Base-by-base conservation (phyloP, 768 basidiomycete genomes). In the Russula brevipes region DNA sequence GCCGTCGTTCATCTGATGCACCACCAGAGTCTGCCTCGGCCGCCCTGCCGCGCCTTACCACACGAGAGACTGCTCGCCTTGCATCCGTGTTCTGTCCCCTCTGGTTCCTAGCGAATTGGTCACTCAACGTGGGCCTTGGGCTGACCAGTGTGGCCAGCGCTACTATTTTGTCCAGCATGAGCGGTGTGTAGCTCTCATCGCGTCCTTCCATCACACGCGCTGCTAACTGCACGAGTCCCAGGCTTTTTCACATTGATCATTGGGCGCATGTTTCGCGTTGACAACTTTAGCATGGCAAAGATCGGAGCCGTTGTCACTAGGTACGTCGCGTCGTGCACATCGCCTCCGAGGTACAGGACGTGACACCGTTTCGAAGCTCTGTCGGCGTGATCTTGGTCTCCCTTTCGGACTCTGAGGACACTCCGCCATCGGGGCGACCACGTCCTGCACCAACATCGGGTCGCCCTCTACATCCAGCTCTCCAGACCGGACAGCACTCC, bases 81-180 rank as follows among this genome's bases (percentile, higher is more conserved):
- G 92, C 96, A 4, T 76, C 84, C 5, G 74, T 80, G 55, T 98
- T 98, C 74, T 93, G 89, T 73, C 80, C 91, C 61, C 77, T 96
- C 41, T 99, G 95, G 93, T 97, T 99, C 70, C 78, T 86, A 42
- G 96, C 96, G 12, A 98, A 98, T 71, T 98, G 94, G 92, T 74
- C 85, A 11, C 77, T 96, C 36, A 97, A 95, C 71, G 87, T 86
- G 1, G 80, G 89, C 19, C 79, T 98, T 50, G 86, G 83, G 36
- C 89, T 87, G 72, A 98, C 96, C 1, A 93, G 87, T 69, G 95
- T 98, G n/a, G 91, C 92, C 2, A 96, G 93, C 72, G 85, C 91
- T 19, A 97, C 95, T 4, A 87, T 98, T 42, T 74, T 97, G 56
- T 88, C 91, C 2, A 86, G 88, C 70, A 95, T 86, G 79, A 94